Evolutionary conservation across 768 basidiomycete species (phyloP).

Genomic region (Lactarius sp.): DNA sequence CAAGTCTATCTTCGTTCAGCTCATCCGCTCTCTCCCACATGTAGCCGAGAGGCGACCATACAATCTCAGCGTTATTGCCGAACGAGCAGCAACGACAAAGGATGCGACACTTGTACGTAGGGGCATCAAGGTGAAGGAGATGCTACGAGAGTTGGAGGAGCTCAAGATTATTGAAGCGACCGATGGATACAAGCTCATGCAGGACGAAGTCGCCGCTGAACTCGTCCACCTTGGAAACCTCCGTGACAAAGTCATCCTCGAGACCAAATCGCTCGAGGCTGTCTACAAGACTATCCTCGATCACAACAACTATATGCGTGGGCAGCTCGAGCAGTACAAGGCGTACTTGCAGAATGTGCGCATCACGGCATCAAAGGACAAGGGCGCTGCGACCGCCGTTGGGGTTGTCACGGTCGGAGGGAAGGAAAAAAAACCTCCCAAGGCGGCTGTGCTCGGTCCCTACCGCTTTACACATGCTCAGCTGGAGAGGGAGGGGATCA

Average conservation of each 20-base stretch:
- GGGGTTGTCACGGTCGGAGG: slow-evolving; percentile 95
- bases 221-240: slow-evolving; percentile 95
- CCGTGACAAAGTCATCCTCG: slow-evolving; percentile 89
- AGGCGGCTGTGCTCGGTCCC: slow-evolving; percentile 85
- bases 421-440: slow-evolving; percentile 90
- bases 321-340: slow-evolving; percentile 98
- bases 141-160: slow-evolving; percentile 94
- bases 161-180: slow-evolving; percentile 72
- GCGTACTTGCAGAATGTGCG: slow-evolving; percentile 98
- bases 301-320: slow-evolving; percentile 95
- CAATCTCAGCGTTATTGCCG: slow-evolving; percentile 83
- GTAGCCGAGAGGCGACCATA: slow-evolving; percentile 82
- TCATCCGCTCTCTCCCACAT: slow-evolving; percentile 90
- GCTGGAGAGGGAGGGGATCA: slow-evolving; percentile 98
- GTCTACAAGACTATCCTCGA: slow-evolving; percentile 99
- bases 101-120: slow-evolving; percentile 92
- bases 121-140: slow-evolving; percentile 99
- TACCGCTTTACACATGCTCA: slow-evolving; percentile 98
- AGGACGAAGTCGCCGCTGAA: slow-evolving; percentile 94
- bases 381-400: slow-evolving; percentile 80
- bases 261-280: slow-evolving; percentile 88
- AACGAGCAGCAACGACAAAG: slow-evolving; percentile 94
- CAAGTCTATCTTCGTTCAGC: slow-evolving; percentile 97
- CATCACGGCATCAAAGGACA: slow-evolving; percentile 82
- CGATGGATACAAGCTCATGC: slow-evolving; percentile 92